Evolutionary conservation across 305 asterid species (phyloP).

Genomic region (Fraxinus ornus): DNA sequence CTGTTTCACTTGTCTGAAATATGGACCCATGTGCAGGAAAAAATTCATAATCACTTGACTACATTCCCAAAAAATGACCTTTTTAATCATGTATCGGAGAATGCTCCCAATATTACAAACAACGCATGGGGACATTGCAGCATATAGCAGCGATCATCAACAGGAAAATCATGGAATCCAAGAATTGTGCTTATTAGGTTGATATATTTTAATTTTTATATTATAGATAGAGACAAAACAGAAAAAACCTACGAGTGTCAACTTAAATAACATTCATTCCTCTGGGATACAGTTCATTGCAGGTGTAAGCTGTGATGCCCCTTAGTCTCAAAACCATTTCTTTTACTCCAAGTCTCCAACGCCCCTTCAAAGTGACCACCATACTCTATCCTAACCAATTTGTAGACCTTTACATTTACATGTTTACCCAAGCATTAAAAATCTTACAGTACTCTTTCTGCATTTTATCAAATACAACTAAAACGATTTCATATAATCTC

Average conservation of each 20-base stretch:
- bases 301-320: neutral
- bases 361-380: neutral
- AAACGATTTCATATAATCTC: neutral
- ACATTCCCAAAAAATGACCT: neutral
- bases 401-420: neutral
- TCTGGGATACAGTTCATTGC: neutral
- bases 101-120: neutral
- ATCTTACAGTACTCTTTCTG: neutral
- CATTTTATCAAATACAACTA: neutral
- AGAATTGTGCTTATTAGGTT: neutral
- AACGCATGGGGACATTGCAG: neutral
- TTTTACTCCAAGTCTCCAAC: neutral
- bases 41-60: neutral
- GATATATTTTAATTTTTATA: neutral
- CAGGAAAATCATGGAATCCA: neutral
- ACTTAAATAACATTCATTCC: neutral
- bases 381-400: neutral
- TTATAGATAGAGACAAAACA: neutral
- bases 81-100: neutral
- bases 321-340: neutral
- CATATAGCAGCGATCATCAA: neutral
- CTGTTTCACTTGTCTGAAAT: neutral
- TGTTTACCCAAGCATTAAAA: neutral
- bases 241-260: neutral
- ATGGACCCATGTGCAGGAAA: neutral